phyloP scores from a whole-genome alignment of 169 alveolate species.

The Fabrea salina region DNA sequence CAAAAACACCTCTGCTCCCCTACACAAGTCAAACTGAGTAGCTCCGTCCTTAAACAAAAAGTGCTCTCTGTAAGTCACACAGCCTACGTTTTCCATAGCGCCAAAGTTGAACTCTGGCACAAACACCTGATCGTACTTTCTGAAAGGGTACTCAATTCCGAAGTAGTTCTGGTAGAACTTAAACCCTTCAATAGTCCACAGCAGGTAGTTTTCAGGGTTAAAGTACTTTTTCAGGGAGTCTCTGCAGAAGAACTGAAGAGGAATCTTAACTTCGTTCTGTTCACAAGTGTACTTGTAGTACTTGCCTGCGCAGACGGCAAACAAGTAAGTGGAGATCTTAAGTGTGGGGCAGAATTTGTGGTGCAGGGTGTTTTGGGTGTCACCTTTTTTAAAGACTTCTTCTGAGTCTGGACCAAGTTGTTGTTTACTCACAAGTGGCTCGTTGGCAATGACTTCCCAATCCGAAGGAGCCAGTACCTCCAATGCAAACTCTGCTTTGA shows the following conservation, averaged over 20 bases:
- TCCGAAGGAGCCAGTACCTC: conserved; percentile 50
- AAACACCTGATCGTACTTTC: conserved; percentile 79
- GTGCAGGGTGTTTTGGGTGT: conserved; percentile 22
- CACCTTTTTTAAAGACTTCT: conserved; percentile 24
- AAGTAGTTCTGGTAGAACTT: conserved; percentile 72
- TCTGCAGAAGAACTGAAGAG: conserved; percentile 38
- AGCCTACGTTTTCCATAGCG: conserved; percentile 91
- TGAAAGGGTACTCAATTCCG: conserved; percentile 71
- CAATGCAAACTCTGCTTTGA: conserved; percentile 58
- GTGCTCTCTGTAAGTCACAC: conserved; percentile 64
- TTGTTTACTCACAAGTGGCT: conserved; percentile 19
- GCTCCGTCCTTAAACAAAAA: conserved; percentile 43
- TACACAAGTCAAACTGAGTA: not conserved
- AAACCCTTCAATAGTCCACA: conserved; percentile 39
- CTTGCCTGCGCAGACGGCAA: conserved; percentile 66
- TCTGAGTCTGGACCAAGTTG: conserved; percentile 22
- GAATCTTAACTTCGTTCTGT: conserved; percentile 5
- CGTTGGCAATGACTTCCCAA: conserved; percentile 58
- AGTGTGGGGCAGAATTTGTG: conserved; percentile 60
- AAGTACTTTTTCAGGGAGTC: conserved; percentile 38
- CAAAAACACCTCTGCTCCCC: conserved; percentile 58
- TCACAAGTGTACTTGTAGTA: conserved; percentile 40
- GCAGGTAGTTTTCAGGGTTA: conserved; percentile 31
- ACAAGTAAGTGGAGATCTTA: conserved; percentile 65
- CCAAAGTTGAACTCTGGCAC: conserved; percentile 74